These are phyloP conservation scores for Fragilariopsis cylindrus DNA, from an alignment of 108 stramenopile species.

Conservation along the genomic window DNA sequence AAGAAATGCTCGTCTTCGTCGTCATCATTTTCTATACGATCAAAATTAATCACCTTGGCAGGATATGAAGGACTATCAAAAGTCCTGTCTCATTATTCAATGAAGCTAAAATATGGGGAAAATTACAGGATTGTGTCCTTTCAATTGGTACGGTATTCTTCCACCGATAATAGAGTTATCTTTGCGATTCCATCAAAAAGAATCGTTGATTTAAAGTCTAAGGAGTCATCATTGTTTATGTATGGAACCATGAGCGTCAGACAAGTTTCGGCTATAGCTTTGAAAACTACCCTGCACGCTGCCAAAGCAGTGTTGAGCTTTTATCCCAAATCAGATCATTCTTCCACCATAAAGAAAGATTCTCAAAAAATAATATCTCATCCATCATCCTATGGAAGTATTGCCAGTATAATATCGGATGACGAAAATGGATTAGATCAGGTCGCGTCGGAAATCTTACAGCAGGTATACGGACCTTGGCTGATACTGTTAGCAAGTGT, in stretches of 20 bases:
- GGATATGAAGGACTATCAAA: conserved; percentile 20
- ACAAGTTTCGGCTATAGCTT: conserved; percentile 25
- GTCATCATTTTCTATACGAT: not conserved
- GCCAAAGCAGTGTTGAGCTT: not conserved
- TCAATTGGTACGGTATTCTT: not conserved
- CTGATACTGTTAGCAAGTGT: not conserved
- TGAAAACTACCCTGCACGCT: conserved; percentile 8
- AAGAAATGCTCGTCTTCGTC: not conserved
- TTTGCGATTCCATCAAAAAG: conserved; percentile 5
- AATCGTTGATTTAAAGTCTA: not conserved
- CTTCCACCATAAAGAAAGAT: not conserved
- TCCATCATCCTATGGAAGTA: not conserved
- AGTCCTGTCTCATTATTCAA: conserved; percentile 17
- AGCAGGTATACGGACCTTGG: conserved; percentile 1
- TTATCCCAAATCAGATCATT: not conserved
- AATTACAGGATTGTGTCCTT: not conserved
- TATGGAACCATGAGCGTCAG: conserved; percentile 18
- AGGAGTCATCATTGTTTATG: not conserved
- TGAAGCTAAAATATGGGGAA: not conserved
- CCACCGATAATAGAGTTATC: not conserved
- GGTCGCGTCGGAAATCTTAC: not conserved
- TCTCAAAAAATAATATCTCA: not conserved
- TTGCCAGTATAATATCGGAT: not conserved
- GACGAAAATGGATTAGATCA: not conserved
- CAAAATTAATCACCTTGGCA: conserved; percentile 12